Evolutionary conservation across 176 grass and related monocot species (phyloP).

Genomic region (Saccharum officinarum): DNA sequence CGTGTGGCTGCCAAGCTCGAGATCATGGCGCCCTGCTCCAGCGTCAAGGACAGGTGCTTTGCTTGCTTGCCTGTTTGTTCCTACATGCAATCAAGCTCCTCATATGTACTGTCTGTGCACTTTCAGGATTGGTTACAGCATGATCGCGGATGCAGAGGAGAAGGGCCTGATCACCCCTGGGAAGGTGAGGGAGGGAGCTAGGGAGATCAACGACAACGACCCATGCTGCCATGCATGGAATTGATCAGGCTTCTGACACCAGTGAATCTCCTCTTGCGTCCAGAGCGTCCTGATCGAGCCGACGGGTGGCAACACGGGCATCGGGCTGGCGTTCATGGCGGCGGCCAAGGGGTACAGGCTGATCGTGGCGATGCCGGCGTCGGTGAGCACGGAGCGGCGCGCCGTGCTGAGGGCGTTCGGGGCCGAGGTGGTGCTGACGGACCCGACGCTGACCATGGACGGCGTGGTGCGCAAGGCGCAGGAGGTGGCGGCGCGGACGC

Average conservation of each 20-base stretch:
- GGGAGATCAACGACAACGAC: no score
- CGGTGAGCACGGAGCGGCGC: constrained; percentile 69
- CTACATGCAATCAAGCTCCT: no score
- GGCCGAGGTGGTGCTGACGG: constrained; percentile 63
- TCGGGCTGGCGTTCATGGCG: constrained; percentile 68
- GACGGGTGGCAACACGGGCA: constrained; percentile 78
- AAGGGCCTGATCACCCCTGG: constrained; percentile 59
- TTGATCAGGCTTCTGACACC: neutral
- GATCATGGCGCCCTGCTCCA: constrained; percentile 81
- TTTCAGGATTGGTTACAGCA: constrained; percentile 66
- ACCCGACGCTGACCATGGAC: constrained; percentile 53
- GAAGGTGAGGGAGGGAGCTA: no score
- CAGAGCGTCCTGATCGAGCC: constrained; percentile 80
- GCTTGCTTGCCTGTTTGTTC: no score
- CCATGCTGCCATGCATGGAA: neutral
- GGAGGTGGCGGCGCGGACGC: constrained; percentile 57
- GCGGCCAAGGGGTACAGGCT: constrained; percentile 72
- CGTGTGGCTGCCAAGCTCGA: constrained; percentile 66
- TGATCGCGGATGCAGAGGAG: constrained; percentile 77
- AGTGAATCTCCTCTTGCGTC: neutral
- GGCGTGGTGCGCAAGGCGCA: constrained; percentile 60
- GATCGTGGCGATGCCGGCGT: constrained; percentile 65
- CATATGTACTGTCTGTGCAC: no score
- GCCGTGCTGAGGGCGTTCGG: constrained; percentile 63
- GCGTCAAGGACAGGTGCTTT: constrained; percentile 71